Evolutionary conservation across 192 early-diverging fungal species (phyloP).

Genomic region (Coemansia sp.): DNA sequence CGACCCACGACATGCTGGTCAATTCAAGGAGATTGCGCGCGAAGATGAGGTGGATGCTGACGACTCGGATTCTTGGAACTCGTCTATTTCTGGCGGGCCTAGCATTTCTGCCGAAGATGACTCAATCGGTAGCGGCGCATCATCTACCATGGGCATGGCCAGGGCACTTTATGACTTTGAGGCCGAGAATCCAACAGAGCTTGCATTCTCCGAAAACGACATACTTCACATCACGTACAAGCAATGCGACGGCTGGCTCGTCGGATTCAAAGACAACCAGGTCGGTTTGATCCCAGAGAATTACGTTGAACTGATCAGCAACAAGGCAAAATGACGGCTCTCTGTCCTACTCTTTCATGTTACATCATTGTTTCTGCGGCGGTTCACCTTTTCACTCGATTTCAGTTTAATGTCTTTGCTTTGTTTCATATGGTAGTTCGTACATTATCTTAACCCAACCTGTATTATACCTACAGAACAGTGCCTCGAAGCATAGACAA

Average conservation of each 20-base stretch:
- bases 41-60: constrained; percentile 33
- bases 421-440: no score
- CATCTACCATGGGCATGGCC: constrained; percentile 27
- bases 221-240: constrained; percentile 65
- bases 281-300: constrained; percentile 75
- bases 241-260: constrained; percentile 73
- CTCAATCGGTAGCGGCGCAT: constrained; percentile 1
- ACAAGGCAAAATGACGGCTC: constrained; percentile 4
- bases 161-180: constrained; percentile 74
- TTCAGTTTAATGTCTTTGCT: no score
- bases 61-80: constrained; percentile 42
- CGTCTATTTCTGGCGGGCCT: constrained; percentile 42
- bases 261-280: constrained; percentile 62
- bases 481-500: no score
- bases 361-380: background rate
- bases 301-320: constrained; percentile 60
- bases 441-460: no score
- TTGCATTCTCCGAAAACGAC: constrained; percentile 64
- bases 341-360: background rate
- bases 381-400: no score
- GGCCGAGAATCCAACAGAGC: constrained; percentile 66
- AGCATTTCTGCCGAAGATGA: constrained; percentile 11
- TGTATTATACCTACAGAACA: no score
- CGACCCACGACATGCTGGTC: constrained; percentile 44
- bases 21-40: constrained; percentile 8